Percentiles rank a stretch among this genome's conserved stretches.
Evolutionary conservation across 176 grass and related monocot genomes (phyloP).

Genomic region (Bonia amplexicaulis): DNA sequence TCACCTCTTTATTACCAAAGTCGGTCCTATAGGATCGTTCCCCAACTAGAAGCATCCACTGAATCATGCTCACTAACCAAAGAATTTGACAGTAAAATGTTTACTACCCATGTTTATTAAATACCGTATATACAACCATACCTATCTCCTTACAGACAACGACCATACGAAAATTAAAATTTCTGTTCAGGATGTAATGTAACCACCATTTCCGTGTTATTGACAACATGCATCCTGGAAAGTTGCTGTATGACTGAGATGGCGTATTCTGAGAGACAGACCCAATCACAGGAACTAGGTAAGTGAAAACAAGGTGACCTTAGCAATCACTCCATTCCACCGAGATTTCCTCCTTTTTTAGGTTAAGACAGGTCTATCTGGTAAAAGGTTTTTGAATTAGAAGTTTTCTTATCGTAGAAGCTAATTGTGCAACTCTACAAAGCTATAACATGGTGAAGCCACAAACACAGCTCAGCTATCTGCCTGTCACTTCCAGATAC

Average conservation of each 20-base stretch:
- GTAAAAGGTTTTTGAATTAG: constrained; percentile 1
- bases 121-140: not conserved
- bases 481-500: not conserved
- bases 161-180: not conserved
- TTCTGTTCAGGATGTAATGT: not conserved
- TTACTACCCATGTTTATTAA: not conserved
- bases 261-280: not conserved
- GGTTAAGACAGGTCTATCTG: constrained; percentile 13
- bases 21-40: not conserved
- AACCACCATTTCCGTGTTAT: constrained; percentile 10
- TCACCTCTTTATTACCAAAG: no score
- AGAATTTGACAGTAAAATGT: constrained; percentile 6
- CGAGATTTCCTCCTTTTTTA: not conserved
- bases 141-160: not conserved
- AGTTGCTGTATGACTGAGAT: not conserved
- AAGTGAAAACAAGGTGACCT: not conserved
- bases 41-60: constrained; percentile 22
- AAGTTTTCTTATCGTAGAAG: constrained; percentile 5
- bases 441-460: not conserved
- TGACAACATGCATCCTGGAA: not conserved
- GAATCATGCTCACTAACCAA: constrained; percentile 17
- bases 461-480: constrained; percentile 7
- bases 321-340: constrained; percentile 25
- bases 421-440: not conserved
- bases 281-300: not conserved